Conservation (phyloP, 768 basidiomycete species). For the Boletus eberwhitei region DNA sequence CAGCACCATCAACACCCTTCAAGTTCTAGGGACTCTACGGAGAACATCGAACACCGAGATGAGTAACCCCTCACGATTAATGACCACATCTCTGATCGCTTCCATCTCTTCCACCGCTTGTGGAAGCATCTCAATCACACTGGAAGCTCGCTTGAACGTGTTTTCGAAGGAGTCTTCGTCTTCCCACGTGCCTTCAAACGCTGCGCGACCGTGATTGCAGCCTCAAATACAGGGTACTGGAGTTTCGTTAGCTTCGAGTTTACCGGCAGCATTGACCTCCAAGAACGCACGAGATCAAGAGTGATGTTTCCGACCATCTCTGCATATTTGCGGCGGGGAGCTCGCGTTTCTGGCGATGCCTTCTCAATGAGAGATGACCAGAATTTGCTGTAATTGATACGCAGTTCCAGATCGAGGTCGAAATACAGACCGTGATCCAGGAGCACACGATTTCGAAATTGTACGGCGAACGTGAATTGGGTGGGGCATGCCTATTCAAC, state of each 20-base stretch:
- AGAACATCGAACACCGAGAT: conserved; percentile 85
- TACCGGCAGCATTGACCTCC: background rate
- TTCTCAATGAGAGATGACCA: conserved; percentile 87
- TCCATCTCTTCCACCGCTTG: conserved; percentile 78
- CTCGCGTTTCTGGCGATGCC: conserved; percentile 59
- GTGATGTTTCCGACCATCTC: conserved; percentile 87
- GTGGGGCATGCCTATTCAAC: conserved; percentile 74
- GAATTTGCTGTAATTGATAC: conserved; percentile 81
- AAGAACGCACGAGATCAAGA: conserved; percentile 75
- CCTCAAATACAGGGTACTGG: conserved; percentile 92
- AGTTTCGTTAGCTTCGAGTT: conserved; percentile 1
- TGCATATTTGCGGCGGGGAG: conserved; percentile 82
- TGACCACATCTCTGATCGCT: conserved; percentile 77
- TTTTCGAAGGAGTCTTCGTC: conserved; percentile 32
- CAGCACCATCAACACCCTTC: conserved; percentile 78
- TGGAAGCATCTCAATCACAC: conserved; percentile 70
- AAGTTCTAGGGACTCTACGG: conserved; percentile 78
- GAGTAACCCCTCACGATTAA: conserved; percentile 78
- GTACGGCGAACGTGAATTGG: conserved; percentile 68
- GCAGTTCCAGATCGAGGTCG: conserved; percentile 75
- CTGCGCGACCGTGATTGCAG: conserved; percentile 87
- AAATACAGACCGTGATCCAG: conserved; percentile 96
- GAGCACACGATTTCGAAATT: conserved; percentile 96
- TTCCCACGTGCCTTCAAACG: conserved; percentile 61
- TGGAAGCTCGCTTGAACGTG: conserved; percentile 59